A percentile compares a stretch with the other conserved stretches of the same genome.
Conservation (phyloP, 1,139 yeast species). For the Williopsis jadinii region DNA sequence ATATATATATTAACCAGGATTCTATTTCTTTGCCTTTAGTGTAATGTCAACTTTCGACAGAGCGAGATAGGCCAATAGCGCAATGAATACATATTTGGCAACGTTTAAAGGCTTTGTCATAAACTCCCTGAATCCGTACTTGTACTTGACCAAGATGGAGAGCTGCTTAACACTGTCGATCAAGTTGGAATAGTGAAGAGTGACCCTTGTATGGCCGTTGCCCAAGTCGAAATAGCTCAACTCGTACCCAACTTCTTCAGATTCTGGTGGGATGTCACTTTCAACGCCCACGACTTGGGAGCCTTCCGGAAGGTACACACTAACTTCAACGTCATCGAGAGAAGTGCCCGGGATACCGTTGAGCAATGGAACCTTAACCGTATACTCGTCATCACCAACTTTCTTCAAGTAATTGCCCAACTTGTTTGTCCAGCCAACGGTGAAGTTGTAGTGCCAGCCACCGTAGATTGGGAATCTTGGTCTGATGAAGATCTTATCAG, state of each 20-base stretch:
- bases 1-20: too few species aligned
- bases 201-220: slow-evolving; percentile 75
- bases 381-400: slow-evolving; percentile 43
- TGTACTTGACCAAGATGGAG: slow-evolving; percentile 56
- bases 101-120: slow-evolving; percentile 62
- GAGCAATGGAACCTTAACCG: slow-evolving; percentile 63
- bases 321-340: slow-evolving; percentile 56
- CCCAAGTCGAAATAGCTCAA: slow-evolving; percentile 69
- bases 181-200: slow-evolving; percentile 52
- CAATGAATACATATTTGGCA: slow-evolving; percentile 56
- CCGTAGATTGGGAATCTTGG: slow-evolving; percentile 95
- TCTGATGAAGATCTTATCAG: slow-evolving; percentile 48
- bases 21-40: slow-evolving; percentile 19
- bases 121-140: slow-evolving; percentile 45
- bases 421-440: slow-evolving; percentile 81
- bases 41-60: slow-evolving; percentile 20
- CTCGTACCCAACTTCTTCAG: slow-evolving; percentile 35
- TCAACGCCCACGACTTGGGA: slow-evolving; percentile 56
- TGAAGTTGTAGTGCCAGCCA: slow-evolving; percentile 93
- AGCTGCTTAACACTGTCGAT: slow-evolving; percentile 62
- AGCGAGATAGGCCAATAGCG: slow-evolving; percentile 41
- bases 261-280: slow-evolving; percentile 44
- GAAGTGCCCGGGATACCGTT: slow-evolving; percentile 65
- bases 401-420: slow-evolving; percentile 46
- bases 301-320: slow-evolving; percentile 83